phyloP scores from a whole-genome alignment of 1,284 basidiomycete species.

The Pholiota adiposa region DNA sequence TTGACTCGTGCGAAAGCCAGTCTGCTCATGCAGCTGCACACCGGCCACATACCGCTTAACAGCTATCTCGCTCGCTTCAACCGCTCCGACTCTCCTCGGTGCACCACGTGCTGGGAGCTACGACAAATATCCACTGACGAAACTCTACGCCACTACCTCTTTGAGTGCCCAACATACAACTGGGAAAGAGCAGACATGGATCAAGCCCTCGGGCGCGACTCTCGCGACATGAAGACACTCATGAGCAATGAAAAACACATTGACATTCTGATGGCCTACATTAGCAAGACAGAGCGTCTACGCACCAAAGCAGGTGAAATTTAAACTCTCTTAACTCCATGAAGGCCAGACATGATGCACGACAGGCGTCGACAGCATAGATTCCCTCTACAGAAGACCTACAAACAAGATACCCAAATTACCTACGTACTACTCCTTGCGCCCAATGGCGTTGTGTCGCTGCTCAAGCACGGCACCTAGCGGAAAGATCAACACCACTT shows the following conservation, averaged over 20 bases:
- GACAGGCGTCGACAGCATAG: no score
- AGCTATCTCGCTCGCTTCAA: background rate
- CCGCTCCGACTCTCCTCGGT: background rate
- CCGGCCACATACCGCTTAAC: constrained; percentile 7
- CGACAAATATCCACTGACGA: background rate
- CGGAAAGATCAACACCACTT: background rate
- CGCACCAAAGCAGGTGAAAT: background rate
- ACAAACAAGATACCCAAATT: background rate
- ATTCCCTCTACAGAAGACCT: background rate
- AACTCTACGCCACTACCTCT: background rate
- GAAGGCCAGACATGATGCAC: no score
- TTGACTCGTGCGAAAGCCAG: background rate
- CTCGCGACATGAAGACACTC: background rate
- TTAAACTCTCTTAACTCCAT: no score
- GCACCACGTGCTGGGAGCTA: background rate
- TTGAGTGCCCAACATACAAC: background rate
- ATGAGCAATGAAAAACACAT: background rate
- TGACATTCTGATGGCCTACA: background rate
- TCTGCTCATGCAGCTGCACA: background rate
- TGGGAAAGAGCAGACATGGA: background rate
- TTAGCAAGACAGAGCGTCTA: background rate
- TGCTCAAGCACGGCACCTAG: background rate
- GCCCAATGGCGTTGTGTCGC: background rate
- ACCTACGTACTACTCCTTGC: background rate
- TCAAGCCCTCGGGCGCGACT: background rate